Percentiles rank a stretch among this genome's conserved stretches.
These are phyloP conservation scores for Amanita thiersii DNA, from an alignment of 768 basidiomycete genomes.

Conservation along the genomic window DNA sequence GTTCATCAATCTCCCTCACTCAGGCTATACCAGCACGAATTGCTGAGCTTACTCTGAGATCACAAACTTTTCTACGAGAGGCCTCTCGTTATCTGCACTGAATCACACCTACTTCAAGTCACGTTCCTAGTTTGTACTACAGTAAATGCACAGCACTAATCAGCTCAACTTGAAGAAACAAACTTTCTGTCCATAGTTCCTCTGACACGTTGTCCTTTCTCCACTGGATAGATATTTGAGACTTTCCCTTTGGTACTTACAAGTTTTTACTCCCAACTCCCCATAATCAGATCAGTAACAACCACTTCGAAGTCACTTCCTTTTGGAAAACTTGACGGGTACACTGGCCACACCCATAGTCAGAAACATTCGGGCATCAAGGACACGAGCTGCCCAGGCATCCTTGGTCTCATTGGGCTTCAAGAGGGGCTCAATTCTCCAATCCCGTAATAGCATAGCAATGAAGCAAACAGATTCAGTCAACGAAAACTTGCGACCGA, in stretches of 20 bases:
- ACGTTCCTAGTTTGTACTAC: too few relatives aligned
- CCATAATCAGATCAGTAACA: neutral
- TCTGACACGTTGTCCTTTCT: neutral
- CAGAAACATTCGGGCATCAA: slow-evolving; percentile 27
- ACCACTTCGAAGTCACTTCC: slow-evolving; percentile 8
- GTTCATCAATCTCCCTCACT: too few relatives aligned
- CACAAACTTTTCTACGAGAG: too few relatives aligned
- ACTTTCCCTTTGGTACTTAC: neutral
- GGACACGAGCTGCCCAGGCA: slow-evolving; percentile 27
- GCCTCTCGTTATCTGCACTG: too few relatives aligned
- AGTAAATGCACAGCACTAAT: neutral
- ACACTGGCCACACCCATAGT: slow-evolving; percentile 26
- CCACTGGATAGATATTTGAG: neutral
- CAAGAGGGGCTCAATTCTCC: slow-evolving; percentile 40
- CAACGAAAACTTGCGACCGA: slow-evolving; percentile 48
- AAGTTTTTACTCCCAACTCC: neutral
- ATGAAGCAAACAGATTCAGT: slow-evolving; percentile 47
- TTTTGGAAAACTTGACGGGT: slow-evolving; percentile 23
- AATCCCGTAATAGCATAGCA: slow-evolving; percentile 42
- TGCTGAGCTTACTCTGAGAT: too few relatives aligned
- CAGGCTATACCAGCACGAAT: too few relatives aligned
- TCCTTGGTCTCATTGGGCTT: slow-evolving; percentile 28
- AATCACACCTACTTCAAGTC: too few relatives aligned
- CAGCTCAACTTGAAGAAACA: neutral
- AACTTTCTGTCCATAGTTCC: neutral